Conservation (phyloP, 2,329 filamentous ascomycete species). For the Aureobasidium pullulans region DNA sequence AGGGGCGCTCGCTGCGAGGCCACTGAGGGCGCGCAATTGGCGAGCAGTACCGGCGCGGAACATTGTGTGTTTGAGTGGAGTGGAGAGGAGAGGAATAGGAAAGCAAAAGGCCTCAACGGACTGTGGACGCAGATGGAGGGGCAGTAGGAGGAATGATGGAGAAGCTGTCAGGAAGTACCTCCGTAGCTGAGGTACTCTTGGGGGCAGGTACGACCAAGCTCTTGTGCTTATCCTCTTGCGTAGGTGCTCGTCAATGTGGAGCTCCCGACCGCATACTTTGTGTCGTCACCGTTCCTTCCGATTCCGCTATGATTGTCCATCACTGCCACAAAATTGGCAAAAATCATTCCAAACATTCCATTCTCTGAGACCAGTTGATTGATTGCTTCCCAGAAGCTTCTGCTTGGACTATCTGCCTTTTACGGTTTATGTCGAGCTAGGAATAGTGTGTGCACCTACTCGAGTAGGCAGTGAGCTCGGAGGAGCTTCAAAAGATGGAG, state of each 20-base stretch:
- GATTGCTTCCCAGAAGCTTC: too few relatives aligned
- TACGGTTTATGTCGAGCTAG: too few relatives aligned
- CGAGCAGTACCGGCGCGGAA: constrained; percentile 39
- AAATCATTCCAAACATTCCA: too few relatives aligned
- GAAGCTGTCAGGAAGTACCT: neutral
- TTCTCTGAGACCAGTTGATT: too few relatives aligned
- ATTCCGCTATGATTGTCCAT: neutral
- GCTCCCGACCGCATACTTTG: neutral
- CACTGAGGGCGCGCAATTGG: constrained; percentile 33
- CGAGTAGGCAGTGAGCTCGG: too few relatives aligned
- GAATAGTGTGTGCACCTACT: too few relatives aligned
- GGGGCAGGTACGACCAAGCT: neutral
- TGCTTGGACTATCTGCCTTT: too few relatives aligned
- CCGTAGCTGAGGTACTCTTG: neutral
- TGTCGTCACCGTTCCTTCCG: neutral
- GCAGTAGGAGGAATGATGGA: neutral
- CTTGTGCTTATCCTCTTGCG: constrained; percentile 1
- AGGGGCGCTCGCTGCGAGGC: constrained; percentile 18
- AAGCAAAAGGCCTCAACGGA: neutral
- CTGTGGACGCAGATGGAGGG: neutral
- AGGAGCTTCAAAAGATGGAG: neutral
- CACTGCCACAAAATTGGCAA: too few relatives aligned
- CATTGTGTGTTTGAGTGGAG: constrained; percentile 20
- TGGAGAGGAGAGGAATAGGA: neutral
- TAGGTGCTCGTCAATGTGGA: constrained; percentile 1